These are phyloP conservation scores for Naganishia antarctica DNA, from an alignment of 768 basidiomycete species.

Conservation along the genomic window DNA sequence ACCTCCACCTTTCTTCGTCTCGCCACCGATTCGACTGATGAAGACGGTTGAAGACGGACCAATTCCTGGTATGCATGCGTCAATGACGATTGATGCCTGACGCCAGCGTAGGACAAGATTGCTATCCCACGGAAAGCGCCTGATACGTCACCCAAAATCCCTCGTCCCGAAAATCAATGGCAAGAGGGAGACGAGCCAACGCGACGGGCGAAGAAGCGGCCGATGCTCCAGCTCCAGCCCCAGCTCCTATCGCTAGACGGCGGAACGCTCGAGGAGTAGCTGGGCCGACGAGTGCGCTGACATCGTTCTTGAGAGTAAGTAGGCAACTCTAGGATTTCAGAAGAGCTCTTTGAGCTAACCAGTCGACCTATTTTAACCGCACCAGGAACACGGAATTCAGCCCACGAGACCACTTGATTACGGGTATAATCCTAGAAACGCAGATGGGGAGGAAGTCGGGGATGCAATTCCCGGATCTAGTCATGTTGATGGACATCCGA, in stretches of 20 bases:
- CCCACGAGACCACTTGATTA: constrained; percentile 20
- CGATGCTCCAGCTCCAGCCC: not conserved
- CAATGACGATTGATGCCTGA: too few species aligned
- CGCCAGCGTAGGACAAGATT: too few species aligned
- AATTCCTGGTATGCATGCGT: too few species aligned
- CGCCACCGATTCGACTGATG: too few species aligned
- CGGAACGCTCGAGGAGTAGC: constrained; percentile 33
- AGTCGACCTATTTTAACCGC: not conserved
- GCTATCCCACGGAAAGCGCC: too few species aligned
- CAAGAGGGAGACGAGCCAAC: not conserved
- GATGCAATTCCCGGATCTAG: constrained; percentile 34
- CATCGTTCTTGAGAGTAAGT: constrained; percentile 48
- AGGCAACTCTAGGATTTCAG: not conserved
- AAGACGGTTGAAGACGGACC: too few species aligned
- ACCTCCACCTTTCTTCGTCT: too few species aligned
- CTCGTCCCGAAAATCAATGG: constrained; percentile 3
- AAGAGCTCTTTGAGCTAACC: not conserved
- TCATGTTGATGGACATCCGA: constrained; percentile 27
- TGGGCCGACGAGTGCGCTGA: constrained; percentile 48
- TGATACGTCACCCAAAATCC: too few species aligned
- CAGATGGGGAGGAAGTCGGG: constrained; percentile 25
- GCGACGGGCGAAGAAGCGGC: not conserved
- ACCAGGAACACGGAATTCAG: constrained; percentile 42
- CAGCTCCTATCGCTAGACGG: constrained; percentile 20
- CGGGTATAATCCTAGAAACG: constrained; percentile 6